phyloP scores from a whole-genome alignment of 768 basidiomycete genomes.

The Porpolomopsis calyptriformis region DNA sequence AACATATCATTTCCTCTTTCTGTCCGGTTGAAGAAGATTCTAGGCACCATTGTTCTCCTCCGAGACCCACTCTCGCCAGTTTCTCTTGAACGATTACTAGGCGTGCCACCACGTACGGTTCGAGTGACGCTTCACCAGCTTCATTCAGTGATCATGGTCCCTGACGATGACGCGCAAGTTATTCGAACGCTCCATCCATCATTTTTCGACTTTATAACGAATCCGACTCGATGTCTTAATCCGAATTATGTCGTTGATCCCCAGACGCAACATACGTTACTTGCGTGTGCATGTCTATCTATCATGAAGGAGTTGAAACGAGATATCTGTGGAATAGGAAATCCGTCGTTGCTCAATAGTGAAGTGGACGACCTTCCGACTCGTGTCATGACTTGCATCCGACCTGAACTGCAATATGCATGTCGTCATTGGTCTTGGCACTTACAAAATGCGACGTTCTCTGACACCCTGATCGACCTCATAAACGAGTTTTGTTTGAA shows the following conservation, averaged over 20 bases:
- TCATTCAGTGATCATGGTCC: not conserved
- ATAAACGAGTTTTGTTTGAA: not conserved
- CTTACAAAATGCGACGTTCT: not conserved
- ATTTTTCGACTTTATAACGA: not conserved
- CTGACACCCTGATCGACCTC: not conserved
- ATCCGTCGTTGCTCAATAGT: not conserved
- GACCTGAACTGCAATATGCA: not conserved
- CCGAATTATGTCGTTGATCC: not conserved
- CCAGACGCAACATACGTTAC: conserved; percentile 2
- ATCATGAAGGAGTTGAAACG: not conserved
- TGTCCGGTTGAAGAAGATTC: not conserved
- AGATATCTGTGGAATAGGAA: conserved; percentile 1
- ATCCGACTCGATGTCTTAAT: not conserved
- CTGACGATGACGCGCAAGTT: not conserved
- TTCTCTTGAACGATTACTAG: conserved; percentile 1
- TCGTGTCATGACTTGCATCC: not conserved
- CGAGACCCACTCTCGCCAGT: not conserved
- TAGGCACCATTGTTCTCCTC: not conserved
- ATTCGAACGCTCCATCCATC: not conserved
- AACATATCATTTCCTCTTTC: not conserved
- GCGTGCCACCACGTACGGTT: not conserved
- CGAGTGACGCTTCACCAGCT: not conserved
- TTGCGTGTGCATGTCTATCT: not conserved
- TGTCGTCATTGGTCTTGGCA: conserved; percentile 3
- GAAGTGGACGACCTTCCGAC: not conserved